phyloP scores from a whole-genome alignment of 2,329 filamentous ascomycete genomes.

The Diplocarpon mali region DNA sequence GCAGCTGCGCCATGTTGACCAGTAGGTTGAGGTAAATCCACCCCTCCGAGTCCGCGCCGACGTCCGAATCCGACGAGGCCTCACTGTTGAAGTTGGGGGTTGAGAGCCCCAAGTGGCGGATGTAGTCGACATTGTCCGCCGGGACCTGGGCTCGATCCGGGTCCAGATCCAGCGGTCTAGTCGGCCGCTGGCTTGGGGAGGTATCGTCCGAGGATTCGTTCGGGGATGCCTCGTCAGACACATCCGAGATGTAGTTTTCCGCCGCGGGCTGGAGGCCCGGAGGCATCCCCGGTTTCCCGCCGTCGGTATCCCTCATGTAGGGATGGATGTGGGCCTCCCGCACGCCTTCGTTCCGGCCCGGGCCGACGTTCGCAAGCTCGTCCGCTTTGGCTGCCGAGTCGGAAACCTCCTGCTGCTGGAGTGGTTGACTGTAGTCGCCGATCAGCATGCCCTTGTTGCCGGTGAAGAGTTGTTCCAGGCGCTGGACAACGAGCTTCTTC shows the following conservation, averaged over 20 bases:
- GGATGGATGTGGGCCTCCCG: slow-evolving; percentile 32
- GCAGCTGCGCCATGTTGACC: slow-evolving; percentile 71
- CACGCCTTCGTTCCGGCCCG: slow-evolving; percentile 25
- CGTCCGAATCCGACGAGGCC: slow-evolving; percentile 40
- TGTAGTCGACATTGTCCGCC: slow-evolving; percentile 68
- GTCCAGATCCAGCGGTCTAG: slow-evolving; percentile 65
- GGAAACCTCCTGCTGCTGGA: slow-evolving; percentile 38
- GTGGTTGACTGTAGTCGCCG: slow-evolving; percentile 18
- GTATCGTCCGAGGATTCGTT: slow-evolving; percentile 36
- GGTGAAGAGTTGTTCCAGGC: slow-evolving; percentile 72
- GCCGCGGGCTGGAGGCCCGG: neutral
- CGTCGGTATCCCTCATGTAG: slow-evolving; percentile 13
- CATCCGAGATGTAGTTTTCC: slow-evolving; percentile 2
- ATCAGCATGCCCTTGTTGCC: slow-evolving; percentile 43
- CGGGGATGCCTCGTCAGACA: slow-evolving; percentile 7
- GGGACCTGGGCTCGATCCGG: slow-evolving; percentile 67
- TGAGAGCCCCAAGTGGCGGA: slow-evolving; percentile 59
- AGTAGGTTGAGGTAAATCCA: slow-evolving; percentile 79
- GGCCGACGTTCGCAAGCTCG: slow-evolving; percentile 17
- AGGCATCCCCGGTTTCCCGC: neutral
- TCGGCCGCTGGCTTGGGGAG: slow-evolving; percentile 50
- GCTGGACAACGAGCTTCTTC: slow-evolving; percentile 65
- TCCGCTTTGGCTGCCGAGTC: slow-evolving; percentile 37
- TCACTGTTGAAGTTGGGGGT: slow-evolving; percentile 43
- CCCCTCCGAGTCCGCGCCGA: slow-evolving; percentile 53